Conservation (phyloP, 1,139 yeast species). For the Pneumocystis canis region DNA sequence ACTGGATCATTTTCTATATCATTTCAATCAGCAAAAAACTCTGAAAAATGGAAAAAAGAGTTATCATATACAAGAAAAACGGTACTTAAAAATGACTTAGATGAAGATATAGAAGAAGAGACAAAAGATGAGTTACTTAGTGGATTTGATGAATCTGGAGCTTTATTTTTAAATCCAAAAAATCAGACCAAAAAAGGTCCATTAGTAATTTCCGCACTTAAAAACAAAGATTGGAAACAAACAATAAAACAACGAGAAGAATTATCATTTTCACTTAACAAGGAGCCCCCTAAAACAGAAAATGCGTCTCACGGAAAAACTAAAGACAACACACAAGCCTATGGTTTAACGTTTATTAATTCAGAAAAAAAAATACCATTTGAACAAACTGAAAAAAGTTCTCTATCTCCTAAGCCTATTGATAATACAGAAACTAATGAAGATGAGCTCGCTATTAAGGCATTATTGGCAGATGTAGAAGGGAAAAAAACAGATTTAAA, state of each 20-base stretch:
- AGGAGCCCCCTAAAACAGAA: slow-evolving; percentile 2
- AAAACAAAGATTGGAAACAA: slow-evolving; percentile 14
- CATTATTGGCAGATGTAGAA: slow-evolving; percentile 10
- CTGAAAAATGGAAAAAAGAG: not conserved
- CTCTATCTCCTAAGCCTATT: not conserved
- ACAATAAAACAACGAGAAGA: slow-evolving; percentile 11
- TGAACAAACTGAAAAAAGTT: not conserved
- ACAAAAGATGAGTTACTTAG: slow-evolving; percentile 8
- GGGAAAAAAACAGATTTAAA: slow-evolving; percentile 7
- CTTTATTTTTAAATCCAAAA: not conserved
- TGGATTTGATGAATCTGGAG: slow-evolving; percentile 12
- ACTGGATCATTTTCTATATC: not conserved
- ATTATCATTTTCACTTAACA: slow-evolving; percentile 8
- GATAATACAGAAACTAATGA: not conserved
- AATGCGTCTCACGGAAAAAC: not conserved
- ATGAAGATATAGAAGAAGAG: not conserved
- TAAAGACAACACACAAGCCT: not conserved
- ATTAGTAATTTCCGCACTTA: slow-evolving; percentile 13
- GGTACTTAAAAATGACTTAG: not conserved
- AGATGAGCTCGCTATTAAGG: slow-evolving; percentile 9
- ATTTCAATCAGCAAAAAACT: not conserved
- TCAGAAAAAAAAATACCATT: not conserved
- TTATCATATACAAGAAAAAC: not conserved
- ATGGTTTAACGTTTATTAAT: slow-evolving; percentile 7
- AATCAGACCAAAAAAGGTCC: not conserved